Base-by-base conservation (phyloP, 1,284 basidiomycete species). In the Rhodotorula sp. region DNA sequence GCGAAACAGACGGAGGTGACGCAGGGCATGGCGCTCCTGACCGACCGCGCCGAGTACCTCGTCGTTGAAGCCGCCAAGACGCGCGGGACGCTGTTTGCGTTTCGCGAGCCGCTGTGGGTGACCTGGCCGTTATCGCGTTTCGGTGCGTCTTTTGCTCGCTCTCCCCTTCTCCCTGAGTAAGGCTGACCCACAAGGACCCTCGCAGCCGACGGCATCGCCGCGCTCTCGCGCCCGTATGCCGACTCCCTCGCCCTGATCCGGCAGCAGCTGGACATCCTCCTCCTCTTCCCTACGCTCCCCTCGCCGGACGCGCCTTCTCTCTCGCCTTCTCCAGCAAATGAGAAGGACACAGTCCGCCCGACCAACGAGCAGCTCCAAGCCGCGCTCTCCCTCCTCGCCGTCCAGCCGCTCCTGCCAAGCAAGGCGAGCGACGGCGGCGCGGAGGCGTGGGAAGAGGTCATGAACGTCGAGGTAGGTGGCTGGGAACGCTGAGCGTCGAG, bases 121-220 rank as follows among this genome's bases (percentile, higher is more conserved):
- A 79, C 78, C 10, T 79, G 78, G 78, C 73, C 78, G 15, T 48
- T 79, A 32, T 48, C 70, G 36, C 61, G 72, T 6, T 77, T 79
- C 54, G 71, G 78, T 78, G 15, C 41, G 78, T 60, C n/a, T 13
- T 9, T n/a, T n/a, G n/a, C n/a, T n/a, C n/a, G n/a, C n/a, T n/a
- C 34, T 56, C 54, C 21, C 21, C 22, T 17, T 22, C 17, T 4
- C 37, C 10, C 8, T 12, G 13, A 3, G 19, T 32, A 9, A 8
- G 27, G n/a, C 53, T 51, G 46, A 44, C 9, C 12, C 6, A 5
- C 6, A 8, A 7, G 5, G 2, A 15, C 5, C 3, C 21, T 6
- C 29, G 19, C 64, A 76, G 74, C 69, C n/a, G 73, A 74, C 60
- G 75, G 67, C 22, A 22, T 76, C 36, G 50, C 56, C 3, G 15